Evolutionary conservation across 1,284 basidiomycete genomes (phyloP).

Genomic region (Microbotryum violaceum): DNA sequence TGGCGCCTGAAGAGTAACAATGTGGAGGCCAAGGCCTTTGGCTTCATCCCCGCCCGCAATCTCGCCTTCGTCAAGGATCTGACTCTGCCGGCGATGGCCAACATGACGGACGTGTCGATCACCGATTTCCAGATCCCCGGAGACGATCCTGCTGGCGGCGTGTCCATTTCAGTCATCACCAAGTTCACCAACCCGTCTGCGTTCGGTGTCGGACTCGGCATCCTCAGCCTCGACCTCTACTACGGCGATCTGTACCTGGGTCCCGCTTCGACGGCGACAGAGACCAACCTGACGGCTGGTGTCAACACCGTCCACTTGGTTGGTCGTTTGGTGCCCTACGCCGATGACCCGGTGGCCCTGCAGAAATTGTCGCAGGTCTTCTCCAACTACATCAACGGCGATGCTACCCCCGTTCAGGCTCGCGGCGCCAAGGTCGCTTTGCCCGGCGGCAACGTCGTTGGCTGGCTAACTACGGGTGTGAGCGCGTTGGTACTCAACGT

Average conservation of each 20-base stretch:
- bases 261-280: slow-evolving; percentile 5
- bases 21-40: slow-evolving; percentile 59
- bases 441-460: slow-evolving; percentile 54
- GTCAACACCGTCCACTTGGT: slow-evolving; percentile 56
- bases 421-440: slow-evolving; percentile 50
- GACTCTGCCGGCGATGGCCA: slow-evolving; percentile 54
- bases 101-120: slow-evolving; percentile 56
- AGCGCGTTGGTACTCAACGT: slow-evolving; percentile 52
- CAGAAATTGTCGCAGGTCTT: slow-evolving; percentile 57
- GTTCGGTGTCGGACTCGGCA: slow-evolving; percentile 62
- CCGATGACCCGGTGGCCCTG: slow-evolving; percentile 47
- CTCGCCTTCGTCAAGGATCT: slow-evolving; percentile 54
- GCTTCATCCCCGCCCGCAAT: slow-evolving; percentile 55
- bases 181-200: slow-evolving; percentile 59
- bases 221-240: slow-evolving; percentile 56
- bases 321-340: slow-evolving; percentile 56
- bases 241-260: slow-evolving; percentile 56
- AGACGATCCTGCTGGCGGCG: slow-evolving; percentile 60
- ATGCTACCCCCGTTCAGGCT: slow-evolving; percentile 54
- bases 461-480: slow-evolving; percentile 62
- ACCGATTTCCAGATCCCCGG: slow-evolving; percentile 63
- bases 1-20: slow-evolving; percentile 58
- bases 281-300: slow-evolving; percentile 47
- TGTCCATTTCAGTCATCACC: slow-evolving; percentile 57
- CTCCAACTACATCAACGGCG: slow-evolving; percentile 64